phyloP scores from a whole-genome alignment of 2,329 filamentous ascomycete species.

The Calonectria naviculata region DNA sequence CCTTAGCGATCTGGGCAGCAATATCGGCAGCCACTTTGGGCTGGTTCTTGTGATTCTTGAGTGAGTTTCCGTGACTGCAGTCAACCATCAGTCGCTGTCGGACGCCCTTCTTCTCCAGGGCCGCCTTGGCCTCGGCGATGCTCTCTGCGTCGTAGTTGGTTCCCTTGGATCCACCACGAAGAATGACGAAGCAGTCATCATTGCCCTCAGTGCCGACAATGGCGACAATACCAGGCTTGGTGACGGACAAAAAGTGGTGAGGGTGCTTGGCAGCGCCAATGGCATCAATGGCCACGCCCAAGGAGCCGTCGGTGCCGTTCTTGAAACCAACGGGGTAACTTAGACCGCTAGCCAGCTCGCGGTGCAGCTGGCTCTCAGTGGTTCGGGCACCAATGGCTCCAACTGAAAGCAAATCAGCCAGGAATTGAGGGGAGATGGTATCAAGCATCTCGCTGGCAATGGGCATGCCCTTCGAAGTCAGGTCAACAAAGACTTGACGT shows the following conservation, averaged over 20 bases:
- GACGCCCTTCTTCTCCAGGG: conserved; percentile 79
- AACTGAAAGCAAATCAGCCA: conserved; percentile 90
- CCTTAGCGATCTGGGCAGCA: conserved; percentile 85
- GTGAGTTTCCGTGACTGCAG: conserved; percentile 96
- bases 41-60: conserved; percentile 98
- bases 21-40: conserved; percentile 88
- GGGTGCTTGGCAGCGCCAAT: conserved; percentile 92
- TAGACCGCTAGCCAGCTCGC: conserved; percentile 91
- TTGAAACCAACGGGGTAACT: conserved; percentile 99
- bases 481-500: conserved; percentile 90
- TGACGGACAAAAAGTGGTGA: conserved; percentile 97
- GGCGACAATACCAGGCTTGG: conserved; percentile 93
- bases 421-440: conserved; percentile 96
- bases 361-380: conserved; percentile 94
- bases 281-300: conserved; percentile 92
- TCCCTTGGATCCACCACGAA: conserved; percentile 90
- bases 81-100: conserved; percentile 92
- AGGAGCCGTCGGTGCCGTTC: conserved; percentile 94
- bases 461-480: conserved; percentile 93
- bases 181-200: conserved; percentile 96
- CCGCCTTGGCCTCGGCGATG: conserved; percentile 84
- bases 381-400: conserved; percentile 96
- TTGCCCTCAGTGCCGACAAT: conserved; percentile 96
- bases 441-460: conserved; percentile 98
- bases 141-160: conserved; percentile 93